Evolutionary conservation across 495 filamentous ascomycete genomes (phyloP).

Genomic region (Astrothelium subdiscretum): DNA sequence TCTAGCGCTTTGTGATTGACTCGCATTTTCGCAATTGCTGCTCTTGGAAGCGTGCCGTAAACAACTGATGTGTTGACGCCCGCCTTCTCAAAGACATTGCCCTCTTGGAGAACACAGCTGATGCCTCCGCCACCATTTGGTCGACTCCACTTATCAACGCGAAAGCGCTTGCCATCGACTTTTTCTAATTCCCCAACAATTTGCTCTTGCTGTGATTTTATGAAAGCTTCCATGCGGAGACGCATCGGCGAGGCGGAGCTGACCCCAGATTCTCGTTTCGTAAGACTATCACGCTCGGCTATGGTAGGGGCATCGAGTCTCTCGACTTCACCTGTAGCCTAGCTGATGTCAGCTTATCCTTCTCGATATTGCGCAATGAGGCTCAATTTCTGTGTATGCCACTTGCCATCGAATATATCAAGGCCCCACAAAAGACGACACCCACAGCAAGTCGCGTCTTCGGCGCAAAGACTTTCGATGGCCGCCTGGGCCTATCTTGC

Average conservation of each 20-base stretch:
- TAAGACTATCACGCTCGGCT: slow-evolving; percentile 56
- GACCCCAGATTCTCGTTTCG: slow-evolving; percentile 54
- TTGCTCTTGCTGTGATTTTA: slow-evolving; percentile 78
- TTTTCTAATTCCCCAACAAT: slow-evolving; percentile 72
- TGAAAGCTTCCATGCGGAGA: slow-evolving; percentile 89
- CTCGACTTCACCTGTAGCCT: slow-evolving; percentile 30
- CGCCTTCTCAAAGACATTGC: slow-evolving; percentile 96
- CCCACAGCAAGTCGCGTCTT: slow-evolving; percentile 45
- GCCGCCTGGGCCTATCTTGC: background rate
- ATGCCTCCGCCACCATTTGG: slow-evolving; percentile 77
- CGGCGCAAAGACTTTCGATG: slow-evolving; percentile 13
- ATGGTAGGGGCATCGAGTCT: slow-evolving; percentile 51
- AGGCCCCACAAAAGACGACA: slow-evolving; percentile 46
- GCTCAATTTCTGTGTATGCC: background rate
- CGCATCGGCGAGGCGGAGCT: slow-evolving; percentile 82
- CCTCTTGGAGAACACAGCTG: slow-evolving; percentile 88
- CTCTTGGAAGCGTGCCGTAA: slow-evolving; percentile 79
- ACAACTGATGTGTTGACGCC: slow-evolving; percentile 92
- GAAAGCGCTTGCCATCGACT: slow-evolving; percentile 71
- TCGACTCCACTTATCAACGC: slow-evolving; percentile 74
- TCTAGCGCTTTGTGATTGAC: slow-evolving; percentile 88
- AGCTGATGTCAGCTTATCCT: background rate
- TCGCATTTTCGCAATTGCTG: slow-evolving; percentile 87
- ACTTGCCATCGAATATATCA: slow-evolving; percentile 59
- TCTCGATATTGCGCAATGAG: background rate